Percentiles rank a stretch among this genome's conserved stretches.
Conservation (phyloP, 1,139 yeast genomes). For the Arxiozyma heterogenica region DNA sequence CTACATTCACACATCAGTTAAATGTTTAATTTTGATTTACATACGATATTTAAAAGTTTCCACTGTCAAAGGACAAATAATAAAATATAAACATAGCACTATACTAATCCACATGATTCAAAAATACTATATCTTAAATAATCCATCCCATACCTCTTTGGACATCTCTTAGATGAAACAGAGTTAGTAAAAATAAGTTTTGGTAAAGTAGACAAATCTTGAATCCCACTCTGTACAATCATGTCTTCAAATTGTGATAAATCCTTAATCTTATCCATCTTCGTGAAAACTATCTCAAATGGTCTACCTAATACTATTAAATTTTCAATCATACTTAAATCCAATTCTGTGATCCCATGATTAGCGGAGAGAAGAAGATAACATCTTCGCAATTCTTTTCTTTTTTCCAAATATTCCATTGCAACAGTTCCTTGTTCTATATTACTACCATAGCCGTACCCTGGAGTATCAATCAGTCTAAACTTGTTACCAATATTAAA, state of each 20-base stretch:
- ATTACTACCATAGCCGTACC: slow-evolving; percentile 63
- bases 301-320: slow-evolving; percentile 50
- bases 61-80: neutral
- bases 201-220: slow-evolving; percentile 31
- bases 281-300: slow-evolving; percentile 69
- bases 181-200: slow-evolving; percentile 36
- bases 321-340: slow-evolving; percentile 42
- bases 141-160: slow-evolving; percentile 34
- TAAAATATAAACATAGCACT: slow-evolving; percentile 1
- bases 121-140: slow-evolving; percentile 34
- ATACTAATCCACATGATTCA: slow-evolving; percentile 30
- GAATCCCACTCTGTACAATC: slow-evolving; percentile 24
- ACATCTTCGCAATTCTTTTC: slow-evolving; percentile 48
- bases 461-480: slow-evolving; percentile 74
- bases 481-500: slow-evolving; percentile 57
- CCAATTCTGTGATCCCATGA: slow-evolving; percentile 51
- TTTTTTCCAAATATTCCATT: slow-evolving; percentile 46
- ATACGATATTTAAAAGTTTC: too few relatives aligned
- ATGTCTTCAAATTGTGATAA: slow-evolving; percentile 20
- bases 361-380: slow-evolving; percentile 53
- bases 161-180: slow-evolving; percentile 20
- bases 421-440: slow-evolving; percentile 62
- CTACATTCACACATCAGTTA: too few relatives aligned
- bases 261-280: slow-evolving; percentile 47
- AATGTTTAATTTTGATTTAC: too few relatives aligned